Evolutionary conservation across 257 asterid genomes (phyloP).

Genomic region (Scutellaria minor): DNA sequence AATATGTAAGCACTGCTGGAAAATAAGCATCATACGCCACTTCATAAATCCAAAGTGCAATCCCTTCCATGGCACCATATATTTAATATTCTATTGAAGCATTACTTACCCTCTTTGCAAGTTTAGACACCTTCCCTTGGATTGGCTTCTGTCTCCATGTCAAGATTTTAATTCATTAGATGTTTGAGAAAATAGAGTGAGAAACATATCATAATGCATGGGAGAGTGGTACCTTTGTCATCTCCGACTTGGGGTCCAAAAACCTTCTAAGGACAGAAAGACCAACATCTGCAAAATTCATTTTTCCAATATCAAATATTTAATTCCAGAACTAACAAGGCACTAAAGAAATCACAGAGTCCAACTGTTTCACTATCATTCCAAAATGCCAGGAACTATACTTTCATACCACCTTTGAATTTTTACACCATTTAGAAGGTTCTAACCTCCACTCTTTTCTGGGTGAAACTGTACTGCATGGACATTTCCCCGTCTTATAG

Average conservation of each 20-base stretch:
- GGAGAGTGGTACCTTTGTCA: constrained; percentile 59
- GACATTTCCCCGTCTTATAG: constrained; percentile 85
- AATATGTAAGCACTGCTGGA: neutral
- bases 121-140: constrained; percentile 78
- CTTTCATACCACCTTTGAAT: constrained; percentile 10
- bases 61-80: neutral
- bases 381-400: constrained; percentile 2
- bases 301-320: constrained; percentile 24
- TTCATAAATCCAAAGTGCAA: neutral
- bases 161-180: constrained; percentile 52
- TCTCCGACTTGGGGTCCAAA: constrained; percentile 60
- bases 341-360: neutral
- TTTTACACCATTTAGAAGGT: constrained; percentile 13
- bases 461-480: constrained; percentile 99
- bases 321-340: constrained; percentile 4
- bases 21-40: neutral
- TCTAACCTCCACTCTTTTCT: constrained; percentile 95
- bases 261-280: constrained; percentile 87
- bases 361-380: neutral
- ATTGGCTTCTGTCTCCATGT: constrained; percentile 77
- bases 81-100: neutral
- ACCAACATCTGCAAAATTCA: constrained; percentile 73
- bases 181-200: constrained; percentile 4
- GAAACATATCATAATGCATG: constrained; percentile 24
- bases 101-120: constrained; percentile 89